Evolutionary conservation across 768 basidiomycete species (phyloP), one percentile per base, ranked within the genome.

Genomic region (Daedaleopsis sinensis): DNA sequence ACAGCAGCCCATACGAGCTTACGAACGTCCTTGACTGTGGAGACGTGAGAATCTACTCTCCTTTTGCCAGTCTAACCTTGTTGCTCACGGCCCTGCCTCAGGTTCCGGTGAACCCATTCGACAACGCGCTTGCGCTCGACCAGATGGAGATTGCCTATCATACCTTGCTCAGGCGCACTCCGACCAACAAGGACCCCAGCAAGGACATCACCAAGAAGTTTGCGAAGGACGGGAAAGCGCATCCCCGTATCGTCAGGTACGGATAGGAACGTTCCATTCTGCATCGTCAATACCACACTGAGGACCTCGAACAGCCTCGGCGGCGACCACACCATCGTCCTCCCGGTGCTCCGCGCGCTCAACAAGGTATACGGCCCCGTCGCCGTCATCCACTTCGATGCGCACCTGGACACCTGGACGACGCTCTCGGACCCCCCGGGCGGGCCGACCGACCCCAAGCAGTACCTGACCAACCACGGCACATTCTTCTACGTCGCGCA

Each of bases 121-220:
- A 96, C 72, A 91, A 93, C 71, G 83, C 84, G 0, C 79, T 93
- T 12, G 94, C 93, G 2, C 73, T 96, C 27, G 90, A 93, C 65
- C 93, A 95, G 72, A 91, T 96, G 76, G 86, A 94, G 70, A 86
- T 90, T 10, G 94, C 92, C 1, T 96, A 95, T 71, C 80, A 84
- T 5, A 90, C 90, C 0, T 76, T 96, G 19, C 77, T 96, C 6
- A 76, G 78, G 18, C 82, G 91, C 39, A 75, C 82, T 1, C 75
- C 84, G 21, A 71, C 74, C 6, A 71, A 70, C 62, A 32, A 62
- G 50, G 27, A 32, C 27, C 27, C 27, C 27, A 32, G 27, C 27
- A 59, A 71, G 12, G 11, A n/a, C 18, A 44, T 65, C 16, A 78
- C 76, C 0, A 61, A 73, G 6, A 58, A 67, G 18, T 68, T 86